These are phyloP conservation scores for Coemansia sp. DNA, from an alignment of 192 early-diverging fungal species.

Conservation along the genomic window DNA sequence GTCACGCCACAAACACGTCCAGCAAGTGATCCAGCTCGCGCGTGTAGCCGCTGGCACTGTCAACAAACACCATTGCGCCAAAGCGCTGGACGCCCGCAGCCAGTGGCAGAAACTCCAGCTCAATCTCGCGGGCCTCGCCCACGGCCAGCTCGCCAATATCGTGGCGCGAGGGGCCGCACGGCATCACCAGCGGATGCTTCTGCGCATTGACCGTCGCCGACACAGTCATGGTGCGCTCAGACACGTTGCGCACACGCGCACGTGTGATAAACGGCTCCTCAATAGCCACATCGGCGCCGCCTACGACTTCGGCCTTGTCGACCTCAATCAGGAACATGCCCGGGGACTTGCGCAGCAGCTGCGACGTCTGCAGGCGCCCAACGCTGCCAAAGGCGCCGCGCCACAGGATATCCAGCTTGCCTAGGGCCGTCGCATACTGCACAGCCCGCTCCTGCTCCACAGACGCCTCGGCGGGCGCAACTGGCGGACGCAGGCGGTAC, in stretches of 20 bases:
- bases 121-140: slow-evolving; percentile 60
- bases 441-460: slow-evolving; percentile 32
- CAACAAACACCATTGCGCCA: slow-evolving; percentile 71
- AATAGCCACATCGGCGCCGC: not conserved
- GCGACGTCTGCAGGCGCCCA: slow-evolving; percentile 90
- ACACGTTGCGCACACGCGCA: slow-evolving; percentile 41
- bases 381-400: slow-evolving; percentile 83
- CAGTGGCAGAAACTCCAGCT: slow-evolving; percentile 79
- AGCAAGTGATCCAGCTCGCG: slow-evolving; percentile 78
- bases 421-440: slow-evolving; percentile 76
- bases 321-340: slow-evolving; percentile 51
- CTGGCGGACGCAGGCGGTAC: slow-evolving; percentile 73
- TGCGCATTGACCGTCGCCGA: slow-evolving; percentile 19
- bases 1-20: slow-evolving; percentile 59
- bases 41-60: slow-evolving; percentile 69
- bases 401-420: slow-evolving; percentile 97
- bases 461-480: slow-evolving; percentile 48
- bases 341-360: slow-evolving; percentile 81
- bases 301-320: slow-evolving; percentile 16
- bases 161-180: slow-evolving; percentile 37
- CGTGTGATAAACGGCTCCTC: slow-evolving; percentile 25
- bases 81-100: slow-evolving; percentile 82
- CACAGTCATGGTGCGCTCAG: slow-evolving; percentile 33
- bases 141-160: slow-evolving; percentile 63
- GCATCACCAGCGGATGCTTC: slow-evolving; percentile 30